These are phyloP conservation scores for Leucocoprinus birnbaumii DNA, from an alignment of 768 basidiomycete genomes.

Conservation along the genomic window DNA sequence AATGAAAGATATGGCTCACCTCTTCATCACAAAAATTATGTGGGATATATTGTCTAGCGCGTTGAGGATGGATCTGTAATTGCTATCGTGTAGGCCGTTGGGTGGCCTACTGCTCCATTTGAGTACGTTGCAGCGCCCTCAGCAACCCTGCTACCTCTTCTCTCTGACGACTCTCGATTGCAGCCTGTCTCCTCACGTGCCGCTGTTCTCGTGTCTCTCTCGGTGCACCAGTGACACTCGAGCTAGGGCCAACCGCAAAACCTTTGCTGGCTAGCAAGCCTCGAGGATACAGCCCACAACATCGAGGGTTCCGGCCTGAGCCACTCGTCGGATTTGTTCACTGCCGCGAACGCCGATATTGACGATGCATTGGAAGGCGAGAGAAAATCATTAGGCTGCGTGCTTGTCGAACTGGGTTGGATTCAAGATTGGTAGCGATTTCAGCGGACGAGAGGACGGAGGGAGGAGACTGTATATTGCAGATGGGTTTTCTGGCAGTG, in stretches of 20 bases:
- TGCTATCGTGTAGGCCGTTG: neutral
- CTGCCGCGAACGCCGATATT: slow-evolving; percentile 97
- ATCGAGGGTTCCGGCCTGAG: slow-evolving; percentile 91
- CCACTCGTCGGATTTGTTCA: slow-evolving; percentile 89
- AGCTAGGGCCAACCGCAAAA: slow-evolving; percentile 80
- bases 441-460: slow-evolving; percentile 53
- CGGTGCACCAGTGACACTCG: slow-evolving; percentile 69
- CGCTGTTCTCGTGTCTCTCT: slow-evolving; percentile 77
- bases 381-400: slow-evolving; percentile 83
- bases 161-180: slow-evolving; percentile 54
- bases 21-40: too few relatives aligned
- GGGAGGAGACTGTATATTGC: slow-evolving; percentile 77
- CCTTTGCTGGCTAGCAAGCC: slow-evolving; percentile 87
- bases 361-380: slow-evolving; percentile 95
- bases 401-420: slow-evolving; percentile 75
- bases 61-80: slow-evolving; percentile 1
- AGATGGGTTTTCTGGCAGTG: slow-evolving; percentile 76
- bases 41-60: too few relatives aligned
- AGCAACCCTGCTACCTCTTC: slow-evolving; percentile 59
- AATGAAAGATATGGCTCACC: too few relatives aligned
- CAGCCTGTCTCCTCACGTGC: slow-evolving; percentile 55
- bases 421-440: slow-evolving; percentile 58
- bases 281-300: slow-evolving; percentile 93
- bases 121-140: slow-evolving; percentile 52
- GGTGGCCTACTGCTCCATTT: slow-evolving; percentile 23